Percentiles rank a stretch among this genome's conserved stretches.
These are phyloP conservation scores for Umbelopsis sp. DNA, from an alignment of 192 early-diverging fungal genomes.

Conservation along the genomic window DNA sequence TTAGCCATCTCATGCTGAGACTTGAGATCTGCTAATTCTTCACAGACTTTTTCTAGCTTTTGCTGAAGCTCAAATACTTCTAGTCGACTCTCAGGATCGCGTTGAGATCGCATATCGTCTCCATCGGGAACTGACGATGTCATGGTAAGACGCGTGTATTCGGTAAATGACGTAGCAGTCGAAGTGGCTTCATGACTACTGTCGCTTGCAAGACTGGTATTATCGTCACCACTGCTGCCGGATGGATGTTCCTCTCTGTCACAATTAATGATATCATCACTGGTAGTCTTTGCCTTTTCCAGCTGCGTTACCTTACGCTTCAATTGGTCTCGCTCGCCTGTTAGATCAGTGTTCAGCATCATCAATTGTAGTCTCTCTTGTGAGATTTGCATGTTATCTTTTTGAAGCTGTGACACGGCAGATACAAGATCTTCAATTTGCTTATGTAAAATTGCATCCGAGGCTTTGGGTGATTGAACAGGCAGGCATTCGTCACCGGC, in stretches of 20 bases:
- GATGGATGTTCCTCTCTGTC: background rate
- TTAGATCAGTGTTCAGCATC: background rate
- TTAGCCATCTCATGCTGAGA: constrained; percentile 31
- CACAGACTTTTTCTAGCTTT: constrained; percentile 22
- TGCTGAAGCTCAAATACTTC: constrained; percentile 38
- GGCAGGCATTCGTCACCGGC: background rate
- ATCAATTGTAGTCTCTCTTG: background rate
- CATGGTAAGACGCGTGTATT: background rate
- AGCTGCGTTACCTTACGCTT: background rate
- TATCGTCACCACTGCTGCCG: background rate
- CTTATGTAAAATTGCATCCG: constrained; percentile 20
- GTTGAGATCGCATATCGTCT: background rate
- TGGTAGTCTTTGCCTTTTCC: background rate
- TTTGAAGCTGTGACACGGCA: constrained; percentile 16
- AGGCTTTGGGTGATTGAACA: background rate
- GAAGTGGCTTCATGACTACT: constrained; percentile 3
- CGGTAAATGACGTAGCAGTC: background rate
- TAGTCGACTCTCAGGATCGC: background rate
- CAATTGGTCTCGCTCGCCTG: background rate
- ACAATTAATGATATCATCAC: background rate
- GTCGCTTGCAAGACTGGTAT: background rate
- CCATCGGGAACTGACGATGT: background rate
- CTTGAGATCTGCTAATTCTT: constrained; percentile 28
- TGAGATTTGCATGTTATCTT: constrained; percentile 12
- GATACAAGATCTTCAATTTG: constrained; percentile 24